Conservation (phyloP, 805 yeast genomes). For the Yamadazyma olivae region DNA sequence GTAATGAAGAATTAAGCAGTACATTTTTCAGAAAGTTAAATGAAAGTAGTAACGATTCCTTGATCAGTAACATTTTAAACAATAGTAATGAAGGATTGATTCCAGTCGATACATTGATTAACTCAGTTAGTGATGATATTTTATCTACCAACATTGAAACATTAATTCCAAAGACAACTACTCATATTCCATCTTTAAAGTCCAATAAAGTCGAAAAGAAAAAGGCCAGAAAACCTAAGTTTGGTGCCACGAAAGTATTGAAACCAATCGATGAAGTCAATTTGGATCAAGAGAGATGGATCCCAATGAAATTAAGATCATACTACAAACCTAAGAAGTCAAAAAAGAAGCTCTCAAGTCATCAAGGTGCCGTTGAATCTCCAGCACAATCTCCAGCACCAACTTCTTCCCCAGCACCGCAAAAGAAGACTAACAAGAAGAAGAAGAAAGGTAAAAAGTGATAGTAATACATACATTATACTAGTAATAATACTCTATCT, state of each 20-base stretch:
- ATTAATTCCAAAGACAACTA: constrained; percentile 15
- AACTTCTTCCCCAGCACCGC: constrained; percentile 5
- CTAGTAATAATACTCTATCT: no score
- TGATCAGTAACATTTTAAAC: constrained; percentile 19
- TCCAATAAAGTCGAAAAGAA: constrained; percentile 21
- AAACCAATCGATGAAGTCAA: constrained; percentile 22
- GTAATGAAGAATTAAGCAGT: constrained; percentile 10
- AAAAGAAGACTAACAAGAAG: constrained; percentile 6
- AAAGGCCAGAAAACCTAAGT: constrained; percentile 24
- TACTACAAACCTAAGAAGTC: constrained; percentile 77
- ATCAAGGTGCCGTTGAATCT: constrained; percentile 24
- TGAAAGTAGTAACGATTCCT: constrained; percentile 20
- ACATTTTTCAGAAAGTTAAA: constrained; percentile 21
- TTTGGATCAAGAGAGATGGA: constrained; percentile 76
- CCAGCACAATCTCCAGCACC: constrained; percentile 11
- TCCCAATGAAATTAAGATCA: constrained; percentile 82
- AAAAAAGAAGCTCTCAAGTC: constrained; percentile 34
- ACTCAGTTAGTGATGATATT: constrained; percentile 23
- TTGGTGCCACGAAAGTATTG: constrained; percentile 24
- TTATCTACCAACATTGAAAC: constrained; percentile 27
- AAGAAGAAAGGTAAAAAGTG: constrained; percentile 26
- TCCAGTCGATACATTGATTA: constrained; percentile 20
- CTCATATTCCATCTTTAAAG: background rate
- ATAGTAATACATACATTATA: no score
- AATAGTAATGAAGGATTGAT: constrained; percentile 16